Conservation (phyloP, 2,329 filamentous ascomycete genomes). For the Fusarium miscanthi region DNA sequence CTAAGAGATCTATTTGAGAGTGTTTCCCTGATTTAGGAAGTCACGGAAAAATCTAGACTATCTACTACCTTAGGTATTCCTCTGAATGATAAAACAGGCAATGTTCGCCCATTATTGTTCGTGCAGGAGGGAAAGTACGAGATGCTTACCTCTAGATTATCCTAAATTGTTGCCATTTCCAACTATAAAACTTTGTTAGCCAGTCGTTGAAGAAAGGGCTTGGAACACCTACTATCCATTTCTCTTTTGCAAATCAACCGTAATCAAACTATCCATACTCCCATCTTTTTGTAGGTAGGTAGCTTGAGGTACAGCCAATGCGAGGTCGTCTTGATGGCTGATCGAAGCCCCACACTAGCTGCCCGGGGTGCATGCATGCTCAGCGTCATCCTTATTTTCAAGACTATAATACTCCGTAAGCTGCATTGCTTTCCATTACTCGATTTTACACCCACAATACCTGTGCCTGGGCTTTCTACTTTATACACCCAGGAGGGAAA, state of each 20-base stretch:
- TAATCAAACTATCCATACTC: background rate
- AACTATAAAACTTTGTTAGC: background rate
- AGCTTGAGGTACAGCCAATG: background rate
- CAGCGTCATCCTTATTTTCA: constrained; percentile 25
- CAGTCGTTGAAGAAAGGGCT: background rate
- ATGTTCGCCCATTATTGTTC: background rate
- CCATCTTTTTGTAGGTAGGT: background rate
- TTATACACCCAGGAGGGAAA: background rate
- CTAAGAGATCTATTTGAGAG: background rate
- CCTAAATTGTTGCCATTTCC: background rate
- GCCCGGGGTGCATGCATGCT: constrained; percentile 17
- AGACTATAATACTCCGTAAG: constrained; percentile 1
- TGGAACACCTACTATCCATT: background rate
- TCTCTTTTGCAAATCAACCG: background rate
- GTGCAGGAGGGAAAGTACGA: background rate
- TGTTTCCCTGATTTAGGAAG: background rate
- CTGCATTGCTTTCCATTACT: background rate
- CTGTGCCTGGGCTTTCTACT: background rate
- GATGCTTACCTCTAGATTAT: background rate
- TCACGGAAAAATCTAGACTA: background rate
- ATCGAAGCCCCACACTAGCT: constrained; percentile 18
- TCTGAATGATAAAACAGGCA: background rate
- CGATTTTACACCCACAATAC: background rate
- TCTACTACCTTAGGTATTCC: background rate
- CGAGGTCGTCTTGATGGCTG: background rate